Conservation (phyloP, 441 rosid species). For the Sinapis alba region DNA sequence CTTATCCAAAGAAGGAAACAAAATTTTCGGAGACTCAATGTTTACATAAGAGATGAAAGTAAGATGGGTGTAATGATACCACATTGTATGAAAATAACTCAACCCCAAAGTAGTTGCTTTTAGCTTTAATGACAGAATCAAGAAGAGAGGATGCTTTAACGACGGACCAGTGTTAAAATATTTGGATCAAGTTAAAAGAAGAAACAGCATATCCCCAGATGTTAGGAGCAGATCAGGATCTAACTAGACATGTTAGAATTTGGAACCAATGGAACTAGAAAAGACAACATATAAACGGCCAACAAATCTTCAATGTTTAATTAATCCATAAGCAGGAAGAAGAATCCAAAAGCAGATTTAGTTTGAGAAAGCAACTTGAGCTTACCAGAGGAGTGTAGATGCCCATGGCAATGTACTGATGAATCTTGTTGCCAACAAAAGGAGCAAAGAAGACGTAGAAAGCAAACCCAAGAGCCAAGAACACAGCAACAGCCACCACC, state of each 20-base stretch:
- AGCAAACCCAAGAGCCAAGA: conserved; percentile 96
- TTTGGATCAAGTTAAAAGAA: neutral
- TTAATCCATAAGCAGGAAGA: conserved; percentile 25
- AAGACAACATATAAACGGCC: conserved; percentile 24
- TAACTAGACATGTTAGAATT: conserved; percentile 20
- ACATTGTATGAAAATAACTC: neutral
- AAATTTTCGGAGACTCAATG: neutral
- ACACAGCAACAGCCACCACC: conserved; percentile 99
- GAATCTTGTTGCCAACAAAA: conserved; percentile 81
- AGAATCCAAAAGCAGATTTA: conserved; percentile 22
- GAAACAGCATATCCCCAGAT: neutral
- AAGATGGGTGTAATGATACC: neutral
- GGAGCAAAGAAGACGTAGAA: conserved; percentile 99
- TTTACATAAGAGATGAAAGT: neutral
- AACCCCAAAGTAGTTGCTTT: neutral
- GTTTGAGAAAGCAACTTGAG: conserved; percentile 23
- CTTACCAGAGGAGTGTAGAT: conserved; percentile 95
- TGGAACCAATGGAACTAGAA: conserved; percentile 18
- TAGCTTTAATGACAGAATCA: neutral
- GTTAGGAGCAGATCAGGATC: conserved; percentile 21
- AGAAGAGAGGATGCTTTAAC: neutral
- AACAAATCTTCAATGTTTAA: neutral
- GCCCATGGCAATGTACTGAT: conserved; percentile 80
- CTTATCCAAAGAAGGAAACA: neutral
- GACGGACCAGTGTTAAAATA: neutral